phyloP scores from a whole-genome alignment of 495 filamentous ascomycete genomes.

The Tuber indicum region DNA sequence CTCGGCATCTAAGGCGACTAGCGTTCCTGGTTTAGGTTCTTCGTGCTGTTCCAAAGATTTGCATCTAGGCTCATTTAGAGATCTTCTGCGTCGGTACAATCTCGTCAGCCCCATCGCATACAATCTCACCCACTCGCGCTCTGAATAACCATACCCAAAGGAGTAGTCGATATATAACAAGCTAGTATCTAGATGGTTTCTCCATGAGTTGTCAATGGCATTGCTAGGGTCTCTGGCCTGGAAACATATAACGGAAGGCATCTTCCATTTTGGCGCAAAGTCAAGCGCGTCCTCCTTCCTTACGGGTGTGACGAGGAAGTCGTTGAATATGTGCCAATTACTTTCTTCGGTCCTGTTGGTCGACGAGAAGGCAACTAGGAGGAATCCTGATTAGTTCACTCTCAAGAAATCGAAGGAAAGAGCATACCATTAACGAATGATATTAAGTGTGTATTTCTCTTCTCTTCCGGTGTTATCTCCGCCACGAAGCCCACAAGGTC shows the following conservation, averaged over 20 bases:
- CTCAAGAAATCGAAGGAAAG: neutral
- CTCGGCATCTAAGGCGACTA: constrained; percentile 88
- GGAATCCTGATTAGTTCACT: constrained; percentile 8
- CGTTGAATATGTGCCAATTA: constrained; percentile 93
- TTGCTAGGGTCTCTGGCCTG: constrained; percentile 71
- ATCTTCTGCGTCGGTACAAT: constrained; percentile 8
- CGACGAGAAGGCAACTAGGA: constrained; percentile 62
- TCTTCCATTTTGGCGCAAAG: constrained; percentile 86
- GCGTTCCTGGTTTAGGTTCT: constrained; percentile 59
- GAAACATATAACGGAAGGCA: constrained; percentile 76
- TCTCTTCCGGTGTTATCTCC: constrained; percentile 74
- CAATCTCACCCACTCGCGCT: constrained; percentile 11
- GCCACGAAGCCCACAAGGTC: constrained; percentile 86
- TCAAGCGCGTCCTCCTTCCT: constrained; percentile 72
- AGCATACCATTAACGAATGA: constrained; percentile 69
- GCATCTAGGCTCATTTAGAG: constrained; percentile 45
- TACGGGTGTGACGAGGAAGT: constrained; percentile 84
- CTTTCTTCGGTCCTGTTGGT: constrained; percentile 47
- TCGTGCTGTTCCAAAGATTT: constrained; percentile 59
- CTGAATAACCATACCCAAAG: constrained; percentile 37
- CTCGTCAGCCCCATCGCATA: constrained; percentile 23
- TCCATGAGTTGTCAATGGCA: constrained; percentile 77
- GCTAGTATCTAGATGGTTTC: constrained; percentile 68
- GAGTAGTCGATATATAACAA: constrained; percentile 68
- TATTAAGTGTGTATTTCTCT: constrained; percentile 84